A percentile compares a stretch with the other conserved stretches of the same genome.
Evolutionary conservation across 352 stramenopile genomes (phyloP).

Genomic region (Pythium aphanidermatum): DNA sequence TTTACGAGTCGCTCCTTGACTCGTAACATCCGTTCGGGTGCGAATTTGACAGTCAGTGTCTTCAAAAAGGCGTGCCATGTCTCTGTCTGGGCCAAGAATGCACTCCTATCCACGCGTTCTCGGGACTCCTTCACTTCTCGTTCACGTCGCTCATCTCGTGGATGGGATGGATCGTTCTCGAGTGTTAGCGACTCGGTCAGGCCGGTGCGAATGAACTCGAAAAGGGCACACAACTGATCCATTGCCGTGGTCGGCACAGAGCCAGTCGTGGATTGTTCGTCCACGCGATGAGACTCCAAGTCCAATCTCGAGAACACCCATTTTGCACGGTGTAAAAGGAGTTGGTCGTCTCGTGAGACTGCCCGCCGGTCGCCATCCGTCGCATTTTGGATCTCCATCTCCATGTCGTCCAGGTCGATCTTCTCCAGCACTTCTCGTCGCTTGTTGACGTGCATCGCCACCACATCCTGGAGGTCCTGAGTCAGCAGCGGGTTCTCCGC

Average conservation of each 20-base stretch:
- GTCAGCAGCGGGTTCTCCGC: conserved; percentile 58
- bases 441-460: conserved; percentile 40
- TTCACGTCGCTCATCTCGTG: conserved; percentile 1
- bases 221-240: conserved; percentile 63
- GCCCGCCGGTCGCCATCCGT: neutral
- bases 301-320: conserved; percentile 72
- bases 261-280: conserved; percentile 5
- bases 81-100: conserved; percentile 32
- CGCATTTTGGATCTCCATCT: conserved; percentile 47
- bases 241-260: conserved; percentile 22
- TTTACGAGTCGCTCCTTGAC: conserved; percentile 60
- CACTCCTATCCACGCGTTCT: conserved; percentile 22
- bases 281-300: conserved; percentile 17
- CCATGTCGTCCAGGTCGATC: conserved; percentile 48
- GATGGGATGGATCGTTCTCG: conserved; percentile 49
- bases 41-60: conserved; percentile 60
- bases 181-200: conserved; percentile 31
- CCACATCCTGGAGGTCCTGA: conserved; percentile 55
- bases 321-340: conserved; percentile 67
- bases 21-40: conserved; percentile 48
- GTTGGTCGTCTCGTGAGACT: conserved; percentile 39
- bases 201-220: conserved; percentile 66
- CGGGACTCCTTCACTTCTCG: neutral
- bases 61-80: conserved; percentile 60
- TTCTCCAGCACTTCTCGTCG: conserved; percentile 40